phyloP scores from a whole-genome alignment of 2,329 filamentous ascomycete genomes.

The Diaporthe eres region DNA sequence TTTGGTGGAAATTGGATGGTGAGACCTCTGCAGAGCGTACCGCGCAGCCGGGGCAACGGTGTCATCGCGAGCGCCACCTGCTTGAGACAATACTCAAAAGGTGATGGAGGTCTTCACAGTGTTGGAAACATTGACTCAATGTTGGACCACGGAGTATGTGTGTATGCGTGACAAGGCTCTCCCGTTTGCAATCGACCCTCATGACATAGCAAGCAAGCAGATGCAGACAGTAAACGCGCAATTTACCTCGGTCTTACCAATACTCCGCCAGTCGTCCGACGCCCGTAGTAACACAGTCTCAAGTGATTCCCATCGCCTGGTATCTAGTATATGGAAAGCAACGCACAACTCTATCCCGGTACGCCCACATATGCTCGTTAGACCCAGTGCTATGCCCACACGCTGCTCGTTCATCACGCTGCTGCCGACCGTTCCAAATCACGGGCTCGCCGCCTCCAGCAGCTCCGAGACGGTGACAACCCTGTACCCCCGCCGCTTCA shows the following conservation, averaged over 20 bases:
- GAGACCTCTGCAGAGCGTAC: constrained; percentile 11
- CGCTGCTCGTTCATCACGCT: not conserved
- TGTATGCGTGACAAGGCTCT: not conserved
- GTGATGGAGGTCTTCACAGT: not conserved
- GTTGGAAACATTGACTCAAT: not conserved
- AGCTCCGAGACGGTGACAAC: constrained; percentile 81
- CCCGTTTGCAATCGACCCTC: not conserved
- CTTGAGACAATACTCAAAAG: not conserved
- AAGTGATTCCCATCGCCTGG: not conserved
- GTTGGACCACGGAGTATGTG: not conserved
- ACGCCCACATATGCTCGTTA: constrained; percentile 18
- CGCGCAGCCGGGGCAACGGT: not conserved
- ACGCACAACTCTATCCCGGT: constrained; percentile 17
- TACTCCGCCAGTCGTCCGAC: not conserved
- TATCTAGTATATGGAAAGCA: not conserved
- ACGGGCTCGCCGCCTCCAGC: constrained; percentile 56
- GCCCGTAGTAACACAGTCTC: not conserved
- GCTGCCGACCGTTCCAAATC: not conserved
- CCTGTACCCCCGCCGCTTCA: constrained; percentile 77
- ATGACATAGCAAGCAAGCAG: not conserved
- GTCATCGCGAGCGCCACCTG: not conserved
- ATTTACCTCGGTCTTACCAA: constrained; percentile 5
- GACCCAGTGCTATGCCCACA: constrained; percentile 6
- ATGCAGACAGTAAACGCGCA: not conserved
- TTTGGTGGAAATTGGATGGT: not conserved